A percentile compares a stretch with the other conserved stretches of the same genome.
phyloP scores from a whole-genome alignment of 345 rosid genomes.

The Combretum micranthum region DNA sequence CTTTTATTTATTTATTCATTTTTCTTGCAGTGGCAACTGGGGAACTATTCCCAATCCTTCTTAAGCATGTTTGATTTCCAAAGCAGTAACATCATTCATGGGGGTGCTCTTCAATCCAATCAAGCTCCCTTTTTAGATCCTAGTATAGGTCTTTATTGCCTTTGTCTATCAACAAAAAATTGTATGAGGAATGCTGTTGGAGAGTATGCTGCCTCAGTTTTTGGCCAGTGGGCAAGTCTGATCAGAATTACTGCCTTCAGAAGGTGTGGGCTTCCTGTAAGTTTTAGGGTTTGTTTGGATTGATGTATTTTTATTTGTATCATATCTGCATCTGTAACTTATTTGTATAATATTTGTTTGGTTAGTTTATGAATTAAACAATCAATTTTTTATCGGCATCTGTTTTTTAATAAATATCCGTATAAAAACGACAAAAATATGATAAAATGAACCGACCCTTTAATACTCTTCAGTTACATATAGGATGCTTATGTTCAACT shows the following conservation, averaged over 20 bases:
- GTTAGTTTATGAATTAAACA: too few relatives aligned
- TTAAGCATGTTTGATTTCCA: conserved; percentile 54
- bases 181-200: conserved; percentile 62
- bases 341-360: too few relatives aligned
- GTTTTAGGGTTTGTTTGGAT: conserved; percentile 16
- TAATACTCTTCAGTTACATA: too few relatives aligned
- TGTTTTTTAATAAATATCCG: too few relatives aligned
- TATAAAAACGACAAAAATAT: too few relatives aligned
- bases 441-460: too few relatives aligned
- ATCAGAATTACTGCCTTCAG: conserved; percentile 68
- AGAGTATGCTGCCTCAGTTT: conserved; percentile 51
- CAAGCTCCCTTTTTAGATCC: conserved; percentile 73
- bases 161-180: conserved; percentile 44
- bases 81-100: conserved; percentile 22
- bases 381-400: too few relatives aligned
- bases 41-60: conserved; percentile 59
- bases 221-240: conserved; percentile 76
- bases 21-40: conserved; percentile 82
- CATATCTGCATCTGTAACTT: too few relatives aligned
- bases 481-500: too few relatives aligned
- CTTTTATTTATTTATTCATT: conserved; percentile 7
- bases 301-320: too few relatives aligned
- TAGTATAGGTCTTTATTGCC: conserved; percentile 63
- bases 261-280: conserved; percentile 90
- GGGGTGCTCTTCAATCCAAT: conserved; percentile 41